Evolutionary conservation across 192 early-diverging fungal genomes (phyloP).

Genomic region (Linnemannia exigua): DNA sequence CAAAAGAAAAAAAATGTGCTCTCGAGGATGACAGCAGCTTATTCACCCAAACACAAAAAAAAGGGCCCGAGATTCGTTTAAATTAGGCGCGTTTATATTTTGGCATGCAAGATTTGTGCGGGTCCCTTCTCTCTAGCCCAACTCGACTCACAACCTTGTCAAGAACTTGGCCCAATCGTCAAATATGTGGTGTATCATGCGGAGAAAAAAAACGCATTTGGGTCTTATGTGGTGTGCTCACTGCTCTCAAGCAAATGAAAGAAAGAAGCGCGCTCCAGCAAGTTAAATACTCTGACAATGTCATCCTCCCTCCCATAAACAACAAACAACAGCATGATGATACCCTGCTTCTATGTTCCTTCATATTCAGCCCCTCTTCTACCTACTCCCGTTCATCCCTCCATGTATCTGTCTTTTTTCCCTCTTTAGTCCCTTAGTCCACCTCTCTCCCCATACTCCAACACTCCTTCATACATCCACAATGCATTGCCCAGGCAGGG

Average conservation of each 20-base stretch:
- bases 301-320: too few species aligned
- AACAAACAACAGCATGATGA: too few species aligned
- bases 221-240: neutral
- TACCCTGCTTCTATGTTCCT: too few species aligned
- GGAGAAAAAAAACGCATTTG: neutral
- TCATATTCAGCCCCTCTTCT: too few species aligned
- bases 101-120: neutral
- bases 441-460: neutral
- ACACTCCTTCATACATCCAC: neutral
- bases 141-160: neutral
- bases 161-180: neutral
- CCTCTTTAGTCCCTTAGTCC: neutral
- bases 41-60: neutral
- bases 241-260: neutral
- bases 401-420: neutral
- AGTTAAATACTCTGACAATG: too few species aligned
- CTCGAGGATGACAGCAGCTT: constrained; percentile 3
- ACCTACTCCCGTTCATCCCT: neutral
- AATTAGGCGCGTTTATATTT: neutral
- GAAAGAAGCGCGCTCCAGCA: neutral
- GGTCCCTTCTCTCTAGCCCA: neutral
- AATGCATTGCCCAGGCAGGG: neutral
- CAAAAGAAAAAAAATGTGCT: neutral
- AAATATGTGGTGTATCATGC: neutral
- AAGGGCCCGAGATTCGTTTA: neutral